These are phyloP conservation scores for Paraglomus brasilianum DNA, from an alignment of 192 early-diverging fungal genomes.

Conservation along the genomic window DNA sequence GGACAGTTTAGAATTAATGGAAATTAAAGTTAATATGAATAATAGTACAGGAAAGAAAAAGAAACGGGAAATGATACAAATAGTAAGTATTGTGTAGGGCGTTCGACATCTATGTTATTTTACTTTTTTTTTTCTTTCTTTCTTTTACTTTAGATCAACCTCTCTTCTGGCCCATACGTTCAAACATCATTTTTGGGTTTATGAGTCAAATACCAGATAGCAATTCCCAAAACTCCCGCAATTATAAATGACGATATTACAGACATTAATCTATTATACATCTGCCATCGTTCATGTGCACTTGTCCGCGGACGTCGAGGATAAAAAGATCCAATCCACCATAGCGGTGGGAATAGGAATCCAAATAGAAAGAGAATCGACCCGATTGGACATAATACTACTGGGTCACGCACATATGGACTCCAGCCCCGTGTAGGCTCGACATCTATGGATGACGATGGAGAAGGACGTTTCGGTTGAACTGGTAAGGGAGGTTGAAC, in stretches of 20 bases:
- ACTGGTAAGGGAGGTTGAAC: neutral
- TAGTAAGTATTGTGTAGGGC: too few relatives aligned
- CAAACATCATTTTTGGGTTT: too few relatives aligned
- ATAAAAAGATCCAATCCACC: constrained; percentile 35
- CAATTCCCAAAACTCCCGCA: constrained; percentile 12
- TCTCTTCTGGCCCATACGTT: too few relatives aligned
- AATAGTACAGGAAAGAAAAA: too few relatives aligned
- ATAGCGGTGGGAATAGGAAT: constrained; percentile 27
- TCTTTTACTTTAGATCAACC: too few relatives aligned
- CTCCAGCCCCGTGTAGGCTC: neutral
- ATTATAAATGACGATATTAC: constrained; percentile 32
- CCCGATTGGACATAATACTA: constrained; percentile 18
- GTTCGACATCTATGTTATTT: too few relatives aligned
- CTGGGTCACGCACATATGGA: neutral
- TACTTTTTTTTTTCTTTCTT: too few relatives aligned
- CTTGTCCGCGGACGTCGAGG: constrained; percentile 17
- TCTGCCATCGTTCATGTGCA: constrained; percentile 30
- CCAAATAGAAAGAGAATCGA: constrained; percentile 32
- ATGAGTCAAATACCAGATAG: constrained; percentile 33
- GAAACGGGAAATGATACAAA: too few relatives aligned
- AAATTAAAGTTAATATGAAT: too few relatives aligned
- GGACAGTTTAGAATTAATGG: too few relatives aligned
- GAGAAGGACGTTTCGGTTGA: neutral
- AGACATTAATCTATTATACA: constrained; percentile 35
- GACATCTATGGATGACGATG: neutral